Percentiles rank a stretch among this genome's conserved stretches.
Conservation (phyloP, 2,329 filamentous ascomycete species). For the Venturia pyrina region DNA sequence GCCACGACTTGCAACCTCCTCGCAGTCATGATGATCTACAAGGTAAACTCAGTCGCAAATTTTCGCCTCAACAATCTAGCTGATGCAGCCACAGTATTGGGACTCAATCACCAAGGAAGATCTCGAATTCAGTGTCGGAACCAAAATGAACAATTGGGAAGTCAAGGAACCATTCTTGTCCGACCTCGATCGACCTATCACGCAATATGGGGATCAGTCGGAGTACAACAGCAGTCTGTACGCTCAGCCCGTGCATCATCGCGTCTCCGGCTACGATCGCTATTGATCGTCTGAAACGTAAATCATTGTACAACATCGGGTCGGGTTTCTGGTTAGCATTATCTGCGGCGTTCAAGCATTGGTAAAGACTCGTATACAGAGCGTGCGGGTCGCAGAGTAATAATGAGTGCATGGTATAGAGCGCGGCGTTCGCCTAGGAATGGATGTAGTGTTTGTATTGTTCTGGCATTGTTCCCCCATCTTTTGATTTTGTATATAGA, state of each 20-base stretch:
- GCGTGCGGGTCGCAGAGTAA: neutral
- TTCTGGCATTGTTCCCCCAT: neutral
- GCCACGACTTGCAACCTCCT: slow-evolving; percentile 88
- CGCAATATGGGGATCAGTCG: slow-evolving; percentile 62
- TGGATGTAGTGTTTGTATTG: neutral
- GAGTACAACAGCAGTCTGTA: slow-evolving; percentile 43
- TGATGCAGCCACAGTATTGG: slow-evolving; percentile 62
- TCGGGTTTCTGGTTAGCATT: neutral
- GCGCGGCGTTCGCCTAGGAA: neutral
- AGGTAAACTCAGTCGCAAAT: slow-evolving; percentile 47
- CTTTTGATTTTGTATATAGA: neutral
- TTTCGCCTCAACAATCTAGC: neutral
- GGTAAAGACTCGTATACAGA: neutral
- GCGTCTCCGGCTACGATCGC: slow-evolving; percentile 14
- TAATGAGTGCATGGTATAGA: neutral
- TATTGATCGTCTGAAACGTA: neutral
- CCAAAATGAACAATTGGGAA: slow-evolving; percentile 95
- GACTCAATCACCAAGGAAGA: slow-evolving; percentile 98
- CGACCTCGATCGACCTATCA: slow-evolving; percentile 67
- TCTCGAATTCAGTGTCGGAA: slow-evolving; percentile 93
- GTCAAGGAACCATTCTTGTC: slow-evolving; percentile 75
- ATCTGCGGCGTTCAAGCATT: neutral
- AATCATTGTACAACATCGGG: neutral
- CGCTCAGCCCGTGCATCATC: slow-evolving; percentile 19
- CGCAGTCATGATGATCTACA: slow-evolving; percentile 99